A percentile compares a stretch with the other conserved stretches of the same genome.
These are phyloP conservation scores for Trametes polyzona DNA, from an alignment of 1,284 basidiomycete genomes.

Conservation along the genomic window DNA sequence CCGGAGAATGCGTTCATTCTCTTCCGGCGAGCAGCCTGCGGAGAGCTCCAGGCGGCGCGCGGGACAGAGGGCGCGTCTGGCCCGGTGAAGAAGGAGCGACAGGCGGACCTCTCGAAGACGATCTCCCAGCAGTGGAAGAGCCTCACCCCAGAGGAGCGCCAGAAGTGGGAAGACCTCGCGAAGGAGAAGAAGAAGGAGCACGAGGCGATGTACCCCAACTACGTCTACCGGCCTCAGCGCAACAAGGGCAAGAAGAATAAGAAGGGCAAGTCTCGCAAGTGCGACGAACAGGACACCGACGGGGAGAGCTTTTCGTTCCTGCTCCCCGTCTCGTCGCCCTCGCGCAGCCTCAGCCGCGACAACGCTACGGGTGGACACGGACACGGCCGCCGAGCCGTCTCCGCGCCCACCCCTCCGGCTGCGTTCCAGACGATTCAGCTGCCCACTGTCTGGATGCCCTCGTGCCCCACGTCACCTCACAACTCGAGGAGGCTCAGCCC, in stretches of 20 bases:
- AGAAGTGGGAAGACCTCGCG: slow-evolving; percentile 64
- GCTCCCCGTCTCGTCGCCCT: slow-evolving; percentile 46
- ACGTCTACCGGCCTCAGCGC: slow-evolving; percentile 77
- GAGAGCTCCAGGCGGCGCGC: slow-evolving; percentile 60
- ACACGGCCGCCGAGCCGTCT: slow-evolving; percentile 35
- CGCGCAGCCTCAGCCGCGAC: slow-evolving; percentile 35
- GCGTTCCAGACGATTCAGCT: slow-evolving; percentile 61
- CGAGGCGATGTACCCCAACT: slow-evolving; percentile 69
- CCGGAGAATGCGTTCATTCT: slow-evolving; percentile 83
- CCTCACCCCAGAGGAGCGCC: slow-evolving; percentile 59
- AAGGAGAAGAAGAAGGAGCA: slow-evolving; percentile 64
- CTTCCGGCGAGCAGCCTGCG: slow-evolving; percentile 75
- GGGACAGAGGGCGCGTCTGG: slow-evolving; percentile 42
- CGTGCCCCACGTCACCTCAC: too few species aligned
- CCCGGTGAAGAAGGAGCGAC: slow-evolving; percentile 53
- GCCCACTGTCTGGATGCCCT: slow-evolving; percentile 65
- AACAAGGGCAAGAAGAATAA: slow-evolving; percentile 59
- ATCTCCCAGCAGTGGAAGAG: slow-evolving; percentile 79
- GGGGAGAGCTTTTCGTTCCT: slow-evolving; percentile 58
- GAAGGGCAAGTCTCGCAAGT: slow-evolving; percentile 49
- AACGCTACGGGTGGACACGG: slow-evolving; percentile 13
- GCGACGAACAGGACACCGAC: slow-evolving; percentile 52
- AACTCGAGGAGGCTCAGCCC: too few species aligned
- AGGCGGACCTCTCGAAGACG: slow-evolving; percentile 71
- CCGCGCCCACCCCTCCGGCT: slow-evolving; percentile 42